Conservation (phyloP, 2,329 filamentous ascomycete species). For the Sordariomycetes sp. region DNA sequence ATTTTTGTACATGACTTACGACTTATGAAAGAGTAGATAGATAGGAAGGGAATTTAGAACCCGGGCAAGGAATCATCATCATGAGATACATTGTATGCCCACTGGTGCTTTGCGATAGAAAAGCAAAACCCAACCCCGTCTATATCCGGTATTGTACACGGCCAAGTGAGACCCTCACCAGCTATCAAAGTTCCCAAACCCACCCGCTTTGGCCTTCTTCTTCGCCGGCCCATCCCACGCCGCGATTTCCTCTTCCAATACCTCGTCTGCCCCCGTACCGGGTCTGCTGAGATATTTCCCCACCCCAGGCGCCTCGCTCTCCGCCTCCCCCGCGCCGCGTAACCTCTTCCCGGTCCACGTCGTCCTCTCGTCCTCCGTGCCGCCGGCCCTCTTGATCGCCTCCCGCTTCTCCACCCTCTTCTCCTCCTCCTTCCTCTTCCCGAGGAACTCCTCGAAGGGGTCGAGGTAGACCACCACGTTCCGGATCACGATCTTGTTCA, state of each 20-base stretch:
- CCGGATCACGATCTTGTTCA: conserved; percentile 68
- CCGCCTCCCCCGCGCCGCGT: conserved; percentile 50
- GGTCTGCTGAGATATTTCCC: conserved; percentile 72
- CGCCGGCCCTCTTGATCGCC: conserved; percentile 52
- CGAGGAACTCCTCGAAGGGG: conserved; percentile 88
- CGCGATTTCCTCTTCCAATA: conserved; percentile 37
- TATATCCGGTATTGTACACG: background rate
- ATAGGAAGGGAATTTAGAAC: background rate
- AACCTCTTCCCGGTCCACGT: conserved; percentile 97
- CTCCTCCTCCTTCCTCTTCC: conserved; percentile 58
- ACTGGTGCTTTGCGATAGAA: too few relatives aligned
- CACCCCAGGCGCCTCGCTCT: conserved; percentile 32
- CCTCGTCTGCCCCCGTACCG: conserved; percentile 48
- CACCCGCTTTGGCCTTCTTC: conserved; percentile 69
- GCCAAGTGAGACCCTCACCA: conserved; percentile 46
- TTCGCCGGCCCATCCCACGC: conserved; percentile 57
- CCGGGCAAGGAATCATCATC: background rate
- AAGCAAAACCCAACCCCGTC: background rate
- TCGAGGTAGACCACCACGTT: conserved; percentile 83
- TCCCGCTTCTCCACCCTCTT: conserved; percentile 45
- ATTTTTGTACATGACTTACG: background rate
- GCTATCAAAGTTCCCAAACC: conserved; percentile 89
- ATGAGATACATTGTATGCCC: background rate
- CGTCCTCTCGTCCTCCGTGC: conserved; percentile 75
- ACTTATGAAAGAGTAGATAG: background rate